Percentiles rank a stretch among this genome's conserved stretches.
phyloP scores from a whole-genome alignment of 257 asterid species.

The Nyctanthes arbortristis region DNA sequence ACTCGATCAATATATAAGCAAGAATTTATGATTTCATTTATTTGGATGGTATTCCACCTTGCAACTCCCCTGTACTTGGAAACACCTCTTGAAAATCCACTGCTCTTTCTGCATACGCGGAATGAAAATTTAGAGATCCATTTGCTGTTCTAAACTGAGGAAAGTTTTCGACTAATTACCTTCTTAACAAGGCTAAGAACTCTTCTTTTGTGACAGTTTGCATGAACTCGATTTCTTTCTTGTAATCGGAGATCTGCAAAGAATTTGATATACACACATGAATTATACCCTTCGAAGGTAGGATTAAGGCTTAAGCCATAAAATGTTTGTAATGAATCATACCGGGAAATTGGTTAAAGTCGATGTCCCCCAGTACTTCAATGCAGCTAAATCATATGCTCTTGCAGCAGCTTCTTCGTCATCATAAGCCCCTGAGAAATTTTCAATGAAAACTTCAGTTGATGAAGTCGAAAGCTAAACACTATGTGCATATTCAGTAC shows the following conservation, averaged over 20 bases:
- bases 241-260: conserved; percentile 36
- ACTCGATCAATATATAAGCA: background rate
- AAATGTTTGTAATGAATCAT: background rate
- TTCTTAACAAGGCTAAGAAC: conserved; percentile 48
- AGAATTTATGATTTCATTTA: background rate
- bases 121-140: background rate
- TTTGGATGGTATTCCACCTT: conserved; percentile 8
- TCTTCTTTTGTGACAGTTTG: conserved; percentile 46
- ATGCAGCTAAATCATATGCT: conserved; percentile 33
- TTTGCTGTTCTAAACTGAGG: background rate
- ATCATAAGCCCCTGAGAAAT: conserved; percentile 27
- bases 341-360: conserved; percentile 27
- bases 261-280: background rate
- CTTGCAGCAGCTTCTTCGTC: conserved; percentile 33
- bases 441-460: background rate
- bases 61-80: conserved; percentile 32
- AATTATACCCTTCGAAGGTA: background rate
- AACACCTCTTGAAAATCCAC: conserved; percentile 28
- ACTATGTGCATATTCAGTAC: background rate
- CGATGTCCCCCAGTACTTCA: conserved; percentile 32
- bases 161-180: conserved; percentile 14
- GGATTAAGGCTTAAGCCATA: background rate
- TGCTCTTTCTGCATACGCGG: conserved; percentile 19
- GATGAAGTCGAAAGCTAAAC: background rate
- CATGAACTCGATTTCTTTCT: conserved; percentile 41